Conservation (phyloP, 768 basidiomycete species). For the Leccinum aurantiacum region DNA sequence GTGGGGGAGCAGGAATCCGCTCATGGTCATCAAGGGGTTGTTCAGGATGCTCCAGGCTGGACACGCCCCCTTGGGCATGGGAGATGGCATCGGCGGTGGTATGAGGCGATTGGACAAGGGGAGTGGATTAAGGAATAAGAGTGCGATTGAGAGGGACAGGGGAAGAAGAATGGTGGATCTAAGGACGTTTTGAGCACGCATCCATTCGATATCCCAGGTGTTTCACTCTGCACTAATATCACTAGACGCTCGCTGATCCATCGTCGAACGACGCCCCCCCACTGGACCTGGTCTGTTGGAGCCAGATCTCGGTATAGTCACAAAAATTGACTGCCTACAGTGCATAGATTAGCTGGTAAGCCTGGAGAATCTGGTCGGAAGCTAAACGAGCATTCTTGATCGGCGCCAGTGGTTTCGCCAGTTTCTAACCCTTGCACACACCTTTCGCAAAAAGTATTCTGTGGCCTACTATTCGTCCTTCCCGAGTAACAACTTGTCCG, state of each 20-base stretch:
- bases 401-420: background rate
- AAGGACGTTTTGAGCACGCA: conserved; percentile 43
- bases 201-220: background rate
- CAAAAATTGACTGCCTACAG: background rate
- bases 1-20: conserved; percentile 84
- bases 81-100: conserved; percentile 75
- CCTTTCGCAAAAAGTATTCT: conserved; percentile 5
- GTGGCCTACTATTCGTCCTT: background rate
- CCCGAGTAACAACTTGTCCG: conserved; percentile 11
- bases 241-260: background rate
- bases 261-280: background rate
- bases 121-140: conserved; percentile 63
- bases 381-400: background rate
- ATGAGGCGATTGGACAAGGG: conserved; percentile 75
- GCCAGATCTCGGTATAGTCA: background rate
- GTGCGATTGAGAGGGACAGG: conserved; percentile 76
- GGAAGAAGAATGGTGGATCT: conserved; percentile 76
- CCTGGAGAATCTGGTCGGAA: background rate
- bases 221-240: background rate
- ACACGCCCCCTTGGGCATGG: conserved; percentile 75
- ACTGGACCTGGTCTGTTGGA: background rate
- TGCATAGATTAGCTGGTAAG: background rate
- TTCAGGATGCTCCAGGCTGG: conserved; percentile 86
- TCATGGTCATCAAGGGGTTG: conserved; percentile 76
- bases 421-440: background rate